Evolutionary conservation across 768 basidiomycete genomes (phyloP).

Genomic region (Termitomyces sp.): DNA sequence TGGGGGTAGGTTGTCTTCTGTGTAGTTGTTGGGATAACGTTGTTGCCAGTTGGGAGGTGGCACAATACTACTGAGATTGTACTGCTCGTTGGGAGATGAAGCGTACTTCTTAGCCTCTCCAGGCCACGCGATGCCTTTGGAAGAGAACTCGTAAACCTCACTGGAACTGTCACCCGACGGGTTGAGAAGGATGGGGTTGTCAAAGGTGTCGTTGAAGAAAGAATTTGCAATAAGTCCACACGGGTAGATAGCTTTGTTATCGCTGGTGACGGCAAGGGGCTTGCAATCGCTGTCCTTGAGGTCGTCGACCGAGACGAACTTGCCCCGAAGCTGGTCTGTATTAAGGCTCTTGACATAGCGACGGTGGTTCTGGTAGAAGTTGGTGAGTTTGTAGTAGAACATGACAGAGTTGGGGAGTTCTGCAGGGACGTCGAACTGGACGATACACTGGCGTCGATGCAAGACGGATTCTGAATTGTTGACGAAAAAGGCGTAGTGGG

Average conservation of each 20-base stretch:
- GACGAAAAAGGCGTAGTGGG: slow-evolving; percentile 69
- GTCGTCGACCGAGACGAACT: slow-evolving; percentile 38
- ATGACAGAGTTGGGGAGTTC: slow-evolving; percentile 73
- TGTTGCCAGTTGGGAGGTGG: slow-evolving; percentile 92
- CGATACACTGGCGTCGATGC: slow-evolving; percentile 67
- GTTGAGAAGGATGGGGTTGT: slow-evolving; percentile 54
- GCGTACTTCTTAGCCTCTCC: slow-evolving; percentile 91
- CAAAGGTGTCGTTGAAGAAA: slow-evolving; percentile 90
- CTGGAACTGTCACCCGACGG: slow-evolving; percentile 39
- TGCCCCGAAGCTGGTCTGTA: slow-evolving; percentile 79
- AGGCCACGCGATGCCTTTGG: slow-evolving; percentile 89
- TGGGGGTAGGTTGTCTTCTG: slow-evolving; percentile 57
- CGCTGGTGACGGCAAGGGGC: slow-evolving; percentile 60
- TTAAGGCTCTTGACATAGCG: slow-evolving; percentile 93
- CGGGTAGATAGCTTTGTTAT: slow-evolving; percentile 70
- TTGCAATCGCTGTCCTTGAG: slow-evolving; percentile 82
- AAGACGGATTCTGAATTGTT: too few relatives aligned
- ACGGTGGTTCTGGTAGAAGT: slow-evolving; percentile 98
- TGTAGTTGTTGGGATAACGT: slow-evolving; percentile 74
- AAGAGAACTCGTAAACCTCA: slow-evolving; percentile 67
- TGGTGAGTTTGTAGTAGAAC: slow-evolving; percentile 94
- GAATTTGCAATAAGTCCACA: slow-evolving; percentile 98
- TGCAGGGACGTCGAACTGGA: slow-evolving; percentile 80
- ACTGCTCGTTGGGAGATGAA: slow-evolving; percentile 40
- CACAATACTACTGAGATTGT: slow-evolving; percentile 56